Evolutionary conservation across 768 basidiomycete genomes (phyloP).

Genomic region (Hirschioporus abietinus): DNA sequence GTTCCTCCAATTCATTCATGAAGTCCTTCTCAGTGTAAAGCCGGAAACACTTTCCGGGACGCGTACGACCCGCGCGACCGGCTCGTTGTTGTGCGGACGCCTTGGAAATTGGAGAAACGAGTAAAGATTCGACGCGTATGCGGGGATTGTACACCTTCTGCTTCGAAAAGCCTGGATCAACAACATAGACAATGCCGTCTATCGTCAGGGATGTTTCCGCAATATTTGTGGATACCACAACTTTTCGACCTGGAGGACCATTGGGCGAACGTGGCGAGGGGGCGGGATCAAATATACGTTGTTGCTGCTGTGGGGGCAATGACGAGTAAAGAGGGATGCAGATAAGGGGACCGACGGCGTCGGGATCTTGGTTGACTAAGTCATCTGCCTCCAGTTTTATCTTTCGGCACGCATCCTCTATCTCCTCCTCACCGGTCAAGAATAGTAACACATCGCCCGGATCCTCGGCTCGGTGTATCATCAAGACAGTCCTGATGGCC

Average conservation of each 20-base stretch:
- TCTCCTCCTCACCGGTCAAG: slow-evolving; percentile 97
- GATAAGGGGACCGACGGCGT: slow-evolving; percentile 75
- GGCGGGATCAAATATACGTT: slow-evolving; percentile 91
- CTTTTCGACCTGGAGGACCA: slow-evolving; percentile 86
- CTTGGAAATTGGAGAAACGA: slow-evolving; percentile 95
- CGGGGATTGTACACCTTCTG: slow-evolving; percentile 98
- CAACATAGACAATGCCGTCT: slow-evolving; percentile 99
- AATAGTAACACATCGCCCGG: slow-evolving; percentile 91
- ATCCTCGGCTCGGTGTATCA: slow-evolving; percentile 96
- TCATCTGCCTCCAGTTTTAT: slow-evolving; percentile 90
- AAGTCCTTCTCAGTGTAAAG: slow-evolving; percentile 97
- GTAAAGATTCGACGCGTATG: slow-evolving; percentile 89
- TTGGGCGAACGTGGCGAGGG: slow-evolving; percentile 55
- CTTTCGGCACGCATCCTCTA: slow-evolving; percentile 92
- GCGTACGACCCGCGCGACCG: slow-evolving; percentile 92
- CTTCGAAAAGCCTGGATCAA: slow-evolving; percentile 96
- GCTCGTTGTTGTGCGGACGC: slow-evolving; percentile 95
- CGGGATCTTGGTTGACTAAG: slow-evolving; percentile 61
- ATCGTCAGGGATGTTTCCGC: slow-evolving; percentile 98
- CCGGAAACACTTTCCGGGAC: slow-evolving; percentile 96
- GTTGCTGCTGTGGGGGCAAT: slow-evolving; percentile 90
- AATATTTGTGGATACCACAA: slow-evolving; percentile 94
- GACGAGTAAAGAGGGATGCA: slow-evolving; percentile 96
- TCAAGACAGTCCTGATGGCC: slow-evolving; percentile 90
- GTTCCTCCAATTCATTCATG: slow-evolving; percentile 92